These are phyloP conservation scores for Pyrenochaeta sp. DNA, from an alignment of 2,329 filamentous ascomycete species.

Conservation along the genomic window DNA sequence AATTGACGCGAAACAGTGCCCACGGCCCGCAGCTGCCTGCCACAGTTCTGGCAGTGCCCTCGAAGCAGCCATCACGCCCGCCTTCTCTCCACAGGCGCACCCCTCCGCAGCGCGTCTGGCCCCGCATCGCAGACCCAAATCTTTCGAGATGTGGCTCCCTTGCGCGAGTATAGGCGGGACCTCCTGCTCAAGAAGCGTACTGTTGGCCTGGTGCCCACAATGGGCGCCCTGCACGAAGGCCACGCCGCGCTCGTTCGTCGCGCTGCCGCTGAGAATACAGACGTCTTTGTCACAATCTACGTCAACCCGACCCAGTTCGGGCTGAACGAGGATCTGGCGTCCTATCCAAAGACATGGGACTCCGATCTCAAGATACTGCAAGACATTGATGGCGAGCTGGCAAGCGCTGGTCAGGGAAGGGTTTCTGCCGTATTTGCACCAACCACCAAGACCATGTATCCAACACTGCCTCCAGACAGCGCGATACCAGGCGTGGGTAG, in stretches of 20 bases:
- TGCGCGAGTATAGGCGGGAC: slow-evolving; percentile 73
- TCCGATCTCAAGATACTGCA: slow-evolving; percentile 73
- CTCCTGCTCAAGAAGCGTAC: slow-evolving; percentile 72
- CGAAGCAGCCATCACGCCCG: slow-evolving; percentile 20
- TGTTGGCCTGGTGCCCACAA: slow-evolving; percentile 91
- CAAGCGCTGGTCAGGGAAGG: slow-evolving; percentile 62
- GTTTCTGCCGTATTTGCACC: slow-evolving; percentile 88
- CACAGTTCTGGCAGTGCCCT: slow-evolving; percentile 6
- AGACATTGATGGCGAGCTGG: slow-evolving; percentile 74
- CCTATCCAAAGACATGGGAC: slow-evolving; percentile 91
- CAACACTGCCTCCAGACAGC: slow-evolving; percentile 75
- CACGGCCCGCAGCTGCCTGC: slow-evolving; percentile 6
- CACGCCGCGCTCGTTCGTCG: slow-evolving; percentile 85
- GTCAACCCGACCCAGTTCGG: slow-evolving; percentile 98
- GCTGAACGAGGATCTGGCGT: slow-evolving; percentile 82
- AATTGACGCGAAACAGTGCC: slow-evolving; percentile 23
- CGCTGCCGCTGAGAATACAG: slow-evolving; percentile 82
- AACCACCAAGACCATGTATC: slow-evolving; percentile 84
- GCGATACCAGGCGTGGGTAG: slow-evolving; percentile 79
- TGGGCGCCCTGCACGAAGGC: slow-evolving; percentile 95
- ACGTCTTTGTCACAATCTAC: slow-evolving; percentile 90
- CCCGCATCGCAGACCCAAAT: slow-evolving; percentile 63
- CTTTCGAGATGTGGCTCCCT: slow-evolving; percentile 75
- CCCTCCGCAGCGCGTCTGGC: slow-evolving; percentile 24
- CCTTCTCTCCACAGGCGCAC: slow-evolving; percentile 25